phyloP scores from a whole-genome alignment of 2,329 filamentous ascomycete genomes.

The Endocalyx cinctus region DNA sequence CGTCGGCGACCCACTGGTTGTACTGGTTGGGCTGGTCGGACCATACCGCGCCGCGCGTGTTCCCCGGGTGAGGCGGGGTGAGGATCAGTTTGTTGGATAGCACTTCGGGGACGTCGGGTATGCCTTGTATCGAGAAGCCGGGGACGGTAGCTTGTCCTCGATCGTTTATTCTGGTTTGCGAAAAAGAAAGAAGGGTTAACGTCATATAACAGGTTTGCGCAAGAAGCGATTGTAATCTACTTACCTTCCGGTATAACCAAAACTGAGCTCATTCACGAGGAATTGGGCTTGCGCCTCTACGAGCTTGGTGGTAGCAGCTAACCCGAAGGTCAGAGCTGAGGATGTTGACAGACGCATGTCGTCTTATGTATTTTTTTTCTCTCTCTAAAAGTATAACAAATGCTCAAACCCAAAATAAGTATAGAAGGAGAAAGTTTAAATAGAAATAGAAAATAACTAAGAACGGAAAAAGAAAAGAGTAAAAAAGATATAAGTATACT shows the following conservation, averaged over 20 bases:
- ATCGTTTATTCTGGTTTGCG: conserved; percentile 55
- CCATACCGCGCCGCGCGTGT: conserved; percentile 81
- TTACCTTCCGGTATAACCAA: conserved; percentile 65
- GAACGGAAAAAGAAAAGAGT: conserved; percentile 1
- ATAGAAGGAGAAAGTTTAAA: no score
- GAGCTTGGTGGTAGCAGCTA: conserved; percentile 37
- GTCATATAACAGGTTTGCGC: no score
- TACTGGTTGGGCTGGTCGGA: conserved; percentile 58
- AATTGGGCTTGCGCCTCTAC: conserved; percentile 57
- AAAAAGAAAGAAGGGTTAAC: no score
- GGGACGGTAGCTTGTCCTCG: conserved; percentile 49
- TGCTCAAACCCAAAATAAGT: no score
- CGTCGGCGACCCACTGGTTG: conserved; percentile 72
- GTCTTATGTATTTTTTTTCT: no score
- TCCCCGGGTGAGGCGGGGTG: conserved; percentile 82
- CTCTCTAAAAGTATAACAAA: no score
- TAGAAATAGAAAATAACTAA: conserved; percentile 7
- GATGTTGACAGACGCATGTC: conserved; percentile 39
- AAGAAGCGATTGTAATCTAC: conserved; percentile 8
- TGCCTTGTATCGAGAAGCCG: conserved; percentile 51
- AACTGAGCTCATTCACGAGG: conserved; percentile 70
- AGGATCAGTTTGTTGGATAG: conserved; percentile 90
- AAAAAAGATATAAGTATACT: conserved; percentile 3
- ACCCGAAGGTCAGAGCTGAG: conserved; percentile 35
- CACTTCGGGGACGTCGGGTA: conserved; percentile 52